phyloP scores from a whole-genome alignment of 441 rosid genomes.

The Viola pubescens region DNA sequence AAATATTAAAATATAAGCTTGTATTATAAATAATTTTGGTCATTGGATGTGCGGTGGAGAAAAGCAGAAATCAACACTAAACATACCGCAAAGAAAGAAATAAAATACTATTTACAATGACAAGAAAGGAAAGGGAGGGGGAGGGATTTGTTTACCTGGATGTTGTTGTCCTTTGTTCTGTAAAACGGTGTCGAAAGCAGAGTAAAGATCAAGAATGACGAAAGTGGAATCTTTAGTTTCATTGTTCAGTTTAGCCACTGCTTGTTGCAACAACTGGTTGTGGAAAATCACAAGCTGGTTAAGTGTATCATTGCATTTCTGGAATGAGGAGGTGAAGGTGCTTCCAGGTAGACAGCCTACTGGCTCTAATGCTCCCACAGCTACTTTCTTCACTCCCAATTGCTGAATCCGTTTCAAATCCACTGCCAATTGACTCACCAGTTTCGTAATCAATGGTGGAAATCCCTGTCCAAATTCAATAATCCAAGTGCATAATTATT shows the following conservation, averaged over 20 bases:
- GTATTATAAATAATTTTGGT: too few relatives aligned
- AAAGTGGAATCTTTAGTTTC: constrained; percentile 31
- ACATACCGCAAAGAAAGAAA: too few relatives aligned
- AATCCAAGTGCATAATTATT: too few relatives aligned
- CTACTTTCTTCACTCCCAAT: constrained; percentile 57
- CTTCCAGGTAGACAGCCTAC: constrained; percentile 63
- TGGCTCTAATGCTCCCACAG: constrained; percentile 43
- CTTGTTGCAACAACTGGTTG: constrained; percentile 42
- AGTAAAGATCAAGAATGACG: constrained; percentile 46
- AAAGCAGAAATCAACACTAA: too few relatives aligned
- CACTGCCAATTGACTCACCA: constrained; percentile 41
- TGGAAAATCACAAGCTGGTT: constrained; percentile 45
- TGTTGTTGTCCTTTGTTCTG: constrained; percentile 22
- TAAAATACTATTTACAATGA: too few relatives aligned
- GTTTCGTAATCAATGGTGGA: constrained; percentile 30
- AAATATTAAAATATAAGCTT: too few relatives aligned
- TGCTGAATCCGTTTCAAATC: constrained; percentile 44
- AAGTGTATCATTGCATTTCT: constrained; percentile 37
- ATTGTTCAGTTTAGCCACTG: constrained; percentile 41
- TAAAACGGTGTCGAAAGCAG: constrained; percentile 39
- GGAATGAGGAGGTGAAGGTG: constrained; percentile 31
- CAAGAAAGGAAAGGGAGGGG: too few relatives aligned
- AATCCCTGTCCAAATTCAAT: constrained; percentile 37
- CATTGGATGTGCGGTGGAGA: too few relatives aligned
- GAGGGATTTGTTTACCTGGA: constrained; percentile 19